Evolutionary conservation across 805 yeast genomes (phyloP).

Genomic region (Lachancea kluyveri): DNA sequence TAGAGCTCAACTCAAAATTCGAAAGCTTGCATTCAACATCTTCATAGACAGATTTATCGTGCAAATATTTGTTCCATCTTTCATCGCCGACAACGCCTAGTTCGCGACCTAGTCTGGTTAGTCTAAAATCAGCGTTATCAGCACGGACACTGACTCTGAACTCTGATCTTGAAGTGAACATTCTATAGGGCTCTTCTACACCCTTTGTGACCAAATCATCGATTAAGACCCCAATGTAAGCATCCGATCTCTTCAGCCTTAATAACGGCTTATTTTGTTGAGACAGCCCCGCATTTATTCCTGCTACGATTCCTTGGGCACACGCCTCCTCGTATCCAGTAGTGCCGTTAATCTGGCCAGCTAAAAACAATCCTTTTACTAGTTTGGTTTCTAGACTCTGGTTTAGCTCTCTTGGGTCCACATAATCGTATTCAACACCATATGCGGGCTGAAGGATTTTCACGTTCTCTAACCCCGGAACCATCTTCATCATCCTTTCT

Average conservation of each 20-base stretch:
- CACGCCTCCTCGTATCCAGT: conserved; percentile 99
- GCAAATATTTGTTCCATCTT: conserved; percentile 45
- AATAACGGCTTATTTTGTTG: conserved; percentile 39
- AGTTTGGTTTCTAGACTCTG: conserved; percentile 76
- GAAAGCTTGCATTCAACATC: conserved; percentile 41
- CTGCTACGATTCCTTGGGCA: conserved; percentile 93
- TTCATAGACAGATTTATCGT: conserved; percentile 41
- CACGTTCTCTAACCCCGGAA: conserved; percentile 85
- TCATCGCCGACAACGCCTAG: conserved; percentile 60
- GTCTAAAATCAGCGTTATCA: conserved; percentile 86
- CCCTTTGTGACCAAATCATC: conserved; percentile 95
- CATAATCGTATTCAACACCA: conserved; percentile 97
- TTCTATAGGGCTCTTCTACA: conserved; percentile 93
- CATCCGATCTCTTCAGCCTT: conserved; percentile 66
- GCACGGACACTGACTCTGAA: conserved; percentile 85
- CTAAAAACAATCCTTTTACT: conserved; percentile 73
- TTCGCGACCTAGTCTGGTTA: conserved; percentile 62
- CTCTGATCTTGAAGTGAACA: conserved; percentile 96
- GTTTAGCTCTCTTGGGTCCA: conserved; percentile 84
- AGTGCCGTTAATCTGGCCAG: conserved; percentile 98
- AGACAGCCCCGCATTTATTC: conserved; percentile 81
- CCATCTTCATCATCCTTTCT: conserved; percentile 59
- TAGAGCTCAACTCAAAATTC: conserved; percentile 42
- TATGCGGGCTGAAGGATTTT: conserved; percentile 92
- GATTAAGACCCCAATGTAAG: conserved; percentile 85